Evolutionary conservation across 2,329 filamentous ascomycete genomes (phyloP).

Genomic region (Hymenoscyphus fructigenus): DNA sequence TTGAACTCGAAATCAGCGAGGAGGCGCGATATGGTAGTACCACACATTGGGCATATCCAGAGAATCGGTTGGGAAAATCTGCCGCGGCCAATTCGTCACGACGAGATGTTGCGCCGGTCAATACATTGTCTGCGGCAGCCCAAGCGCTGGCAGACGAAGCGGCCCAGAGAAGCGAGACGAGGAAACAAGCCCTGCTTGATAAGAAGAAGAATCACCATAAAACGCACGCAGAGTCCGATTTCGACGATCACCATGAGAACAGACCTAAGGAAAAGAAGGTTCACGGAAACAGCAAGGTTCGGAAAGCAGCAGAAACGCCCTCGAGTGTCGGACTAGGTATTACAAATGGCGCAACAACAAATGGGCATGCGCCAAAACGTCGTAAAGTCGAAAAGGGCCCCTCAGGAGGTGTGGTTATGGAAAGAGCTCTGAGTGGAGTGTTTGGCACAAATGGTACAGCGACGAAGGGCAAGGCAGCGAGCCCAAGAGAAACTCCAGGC

Average conservation of each 20-base stretch:
- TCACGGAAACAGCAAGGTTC: constrained; percentile 57
- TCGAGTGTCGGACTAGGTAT: constrained; percentile 64
- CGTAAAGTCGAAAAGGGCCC: constrained; percentile 74
- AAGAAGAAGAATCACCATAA: constrained; percentile 63
- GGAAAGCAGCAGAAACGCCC: constrained; percentile 57
- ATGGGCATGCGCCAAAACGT: constrained; percentile 64
- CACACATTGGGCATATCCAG: constrained; percentile 93
- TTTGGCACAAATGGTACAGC: constrained; percentile 47
- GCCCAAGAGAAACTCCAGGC: constrained; percentile 66
- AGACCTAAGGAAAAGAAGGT: constrained; percentile 61
- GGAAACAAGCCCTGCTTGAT: constrained; percentile 77
- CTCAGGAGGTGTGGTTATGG: constrained; percentile 54
- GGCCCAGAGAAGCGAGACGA: constrained; percentile 77
- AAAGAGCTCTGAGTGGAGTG: constrained; percentile 65
- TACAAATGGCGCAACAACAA: constrained; percentile 51
- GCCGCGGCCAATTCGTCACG: constrained; percentile 70
- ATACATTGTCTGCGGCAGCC: constrained; percentile 67
- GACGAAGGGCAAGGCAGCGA: constrained; percentile 60
- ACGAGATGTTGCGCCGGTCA: constrained; percentile 74
- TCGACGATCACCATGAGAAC: constrained; percentile 62
- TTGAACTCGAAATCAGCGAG: constrained; percentile 88
- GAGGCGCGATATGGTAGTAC: constrained; percentile 90
- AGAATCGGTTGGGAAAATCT: constrained; percentile 68
- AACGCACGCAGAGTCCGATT: constrained; percentile 74
- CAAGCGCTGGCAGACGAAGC: constrained; percentile 80